phyloP scores from a whole-genome alignment of 2,329 filamentous ascomycete species.

The Onygenales sp. region DNA sequence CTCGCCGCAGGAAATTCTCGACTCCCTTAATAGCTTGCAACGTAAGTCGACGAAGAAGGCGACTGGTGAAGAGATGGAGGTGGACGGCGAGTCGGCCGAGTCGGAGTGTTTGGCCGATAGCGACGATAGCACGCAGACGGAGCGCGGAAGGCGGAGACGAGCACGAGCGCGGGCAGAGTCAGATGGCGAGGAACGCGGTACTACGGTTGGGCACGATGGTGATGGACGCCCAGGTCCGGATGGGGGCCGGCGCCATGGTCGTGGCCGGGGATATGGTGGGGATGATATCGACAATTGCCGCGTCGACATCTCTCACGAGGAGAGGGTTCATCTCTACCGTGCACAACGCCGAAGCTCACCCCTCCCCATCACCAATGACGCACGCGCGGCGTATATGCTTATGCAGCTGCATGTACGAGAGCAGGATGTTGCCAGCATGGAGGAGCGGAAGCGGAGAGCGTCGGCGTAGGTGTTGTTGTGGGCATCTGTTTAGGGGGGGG shows the following conservation, averaged over 20 bases:
- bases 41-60: conserved; percentile 3
- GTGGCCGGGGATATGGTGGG: neutral
- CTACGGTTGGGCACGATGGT: conserved; percentile 2
- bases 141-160: conserved; percentile 4
- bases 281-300: neutral
- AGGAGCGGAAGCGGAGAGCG: conserved; percentile 13
- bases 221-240: conserved; percentile 8
- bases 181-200: conserved; percentile 9
- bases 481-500: neutral
- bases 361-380: conserved; percentile 17
- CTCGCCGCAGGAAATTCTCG: conserved; percentile 18
- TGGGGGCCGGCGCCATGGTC: neutral
- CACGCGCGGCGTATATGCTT: conserved; percentile 29
- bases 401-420: conserved; percentile 21
- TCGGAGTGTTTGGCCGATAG: neutral
- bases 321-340: conserved; percentile 5
- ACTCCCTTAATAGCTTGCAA: conserved; percentile 12
- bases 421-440: conserved; percentile 18
- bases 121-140: neutral
- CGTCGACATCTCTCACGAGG: neutral
- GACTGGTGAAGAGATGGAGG: conserved; percentile 9
- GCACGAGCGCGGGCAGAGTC: conserved; percentile 5
- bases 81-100: neutral
- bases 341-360: conserved; percentile 15
- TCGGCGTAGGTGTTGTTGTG: conserved; percentile 7